These are phyloP conservation scores for Ceratocystis colombiana DNA, from an alignment of 2,329 filamentous ascomycete species.

Conservation along the genomic window DNA sequence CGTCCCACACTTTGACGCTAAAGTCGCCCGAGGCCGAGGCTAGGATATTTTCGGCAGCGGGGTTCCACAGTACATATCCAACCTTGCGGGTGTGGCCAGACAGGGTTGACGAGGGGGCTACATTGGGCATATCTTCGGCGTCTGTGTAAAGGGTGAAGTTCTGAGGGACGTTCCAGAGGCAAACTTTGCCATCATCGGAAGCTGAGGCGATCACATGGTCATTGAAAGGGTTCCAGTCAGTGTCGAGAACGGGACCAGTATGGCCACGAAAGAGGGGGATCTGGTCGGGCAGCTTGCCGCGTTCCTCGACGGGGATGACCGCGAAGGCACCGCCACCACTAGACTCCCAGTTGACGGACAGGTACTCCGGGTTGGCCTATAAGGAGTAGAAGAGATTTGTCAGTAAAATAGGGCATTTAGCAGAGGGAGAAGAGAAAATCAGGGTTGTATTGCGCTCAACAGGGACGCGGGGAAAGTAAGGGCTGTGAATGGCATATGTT, in stretches of 20 bases:
- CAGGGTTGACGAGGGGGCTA: slow-evolving; percentile 71
- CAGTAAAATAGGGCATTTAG: not conserved
- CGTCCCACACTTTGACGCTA: slow-evolving; percentile 92
- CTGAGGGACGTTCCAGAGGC: slow-evolving; percentile 89
- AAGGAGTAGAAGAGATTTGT: slow-evolving; percentile 18
- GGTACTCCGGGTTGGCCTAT: slow-evolving; percentile 87
- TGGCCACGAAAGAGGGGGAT: slow-evolving; percentile 94
- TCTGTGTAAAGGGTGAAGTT: slow-evolving; percentile 78
- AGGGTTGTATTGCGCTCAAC: not conserved
- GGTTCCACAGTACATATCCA: slow-evolving; percentile 96
- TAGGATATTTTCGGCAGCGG: slow-evolving; percentile 86
- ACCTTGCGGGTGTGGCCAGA: slow-evolving; percentile 91
- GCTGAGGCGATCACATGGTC: slow-evolving; percentile 85
- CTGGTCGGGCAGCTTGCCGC: slow-evolving; percentile 80
- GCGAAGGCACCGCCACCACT: slow-evolving; percentile 94
- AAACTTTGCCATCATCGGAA: slow-evolving; percentile 94
- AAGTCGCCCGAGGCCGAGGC: slow-evolving; percentile 93
- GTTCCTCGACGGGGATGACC: slow-evolving; percentile 82
- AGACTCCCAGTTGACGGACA: slow-evolving; percentile 97
- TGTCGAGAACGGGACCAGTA: slow-evolving; percentile 90
- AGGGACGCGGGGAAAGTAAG: not conserved
- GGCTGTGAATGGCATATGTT: not conserved
- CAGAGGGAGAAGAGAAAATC: not conserved
- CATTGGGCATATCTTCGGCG: slow-evolving; percentile 70
- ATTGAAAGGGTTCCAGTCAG: slow-evolving; percentile 98